Evolutionary conservation across 139 green algal species (phyloP).

Genomic region (Trebouxia sp.): DNA sequence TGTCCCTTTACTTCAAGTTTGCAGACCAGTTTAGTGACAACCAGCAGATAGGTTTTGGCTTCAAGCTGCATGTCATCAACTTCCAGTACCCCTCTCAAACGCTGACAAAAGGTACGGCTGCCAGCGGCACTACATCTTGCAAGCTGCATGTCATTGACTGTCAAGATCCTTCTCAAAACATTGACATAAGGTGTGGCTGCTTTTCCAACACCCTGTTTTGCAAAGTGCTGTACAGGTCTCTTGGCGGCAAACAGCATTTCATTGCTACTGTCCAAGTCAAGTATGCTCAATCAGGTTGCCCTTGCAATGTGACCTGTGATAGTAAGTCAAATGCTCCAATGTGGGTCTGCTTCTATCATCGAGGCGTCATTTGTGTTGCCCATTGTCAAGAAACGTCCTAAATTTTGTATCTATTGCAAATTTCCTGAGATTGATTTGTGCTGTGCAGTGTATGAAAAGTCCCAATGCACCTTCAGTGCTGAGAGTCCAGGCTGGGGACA

Average conservation of each 20-base stretch:
- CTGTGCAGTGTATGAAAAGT: conserved; percentile 31
- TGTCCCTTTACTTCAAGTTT: conserved; percentile 27
- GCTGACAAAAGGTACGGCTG: conserved; percentile 27
- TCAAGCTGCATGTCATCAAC: conserved; percentile 30
- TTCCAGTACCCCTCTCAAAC: conserved; percentile 9
- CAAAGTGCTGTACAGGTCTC: no score
- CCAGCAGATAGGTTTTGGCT: conserved; percentile 30
- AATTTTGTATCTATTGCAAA: background rate
- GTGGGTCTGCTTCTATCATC: no score
- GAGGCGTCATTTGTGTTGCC: no score
- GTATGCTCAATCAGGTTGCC: no score
- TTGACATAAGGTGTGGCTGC: no score
- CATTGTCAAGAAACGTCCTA: no score
- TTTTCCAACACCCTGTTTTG: no score
- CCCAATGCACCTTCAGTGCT: conserved; percentile 24
- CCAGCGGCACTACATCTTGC: no score
- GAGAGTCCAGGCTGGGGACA: conserved; percentile 18
- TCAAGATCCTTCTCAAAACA: no score
- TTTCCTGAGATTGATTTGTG: background rate
- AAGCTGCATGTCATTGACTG: no score
- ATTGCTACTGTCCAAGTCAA: no score
- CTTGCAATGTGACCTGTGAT: background rate
- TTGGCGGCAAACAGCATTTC: no score
- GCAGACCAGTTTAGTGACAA: conserved; percentile 7
- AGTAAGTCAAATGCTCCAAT: background rate